phyloP scores from a whole-genome alignment of 805 yeast species.

The Zygosaccharomyces bailii region DNA sequence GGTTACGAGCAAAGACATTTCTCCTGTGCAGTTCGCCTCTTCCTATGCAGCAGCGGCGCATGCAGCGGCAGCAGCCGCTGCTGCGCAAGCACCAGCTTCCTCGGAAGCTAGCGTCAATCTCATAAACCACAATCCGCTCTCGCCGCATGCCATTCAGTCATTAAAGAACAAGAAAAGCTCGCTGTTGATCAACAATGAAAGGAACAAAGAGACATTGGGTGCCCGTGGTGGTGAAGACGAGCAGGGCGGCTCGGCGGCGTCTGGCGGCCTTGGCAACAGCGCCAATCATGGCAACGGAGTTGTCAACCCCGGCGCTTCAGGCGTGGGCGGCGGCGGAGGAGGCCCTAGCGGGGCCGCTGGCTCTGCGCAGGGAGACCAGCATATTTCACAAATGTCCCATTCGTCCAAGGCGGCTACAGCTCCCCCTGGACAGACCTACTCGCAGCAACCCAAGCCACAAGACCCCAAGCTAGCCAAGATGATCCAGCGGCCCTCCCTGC shows the following conservation, averaged over 20 bases:
- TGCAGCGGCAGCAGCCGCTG: slow-evolving; percentile 4
- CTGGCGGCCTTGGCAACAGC: too few species aligned
- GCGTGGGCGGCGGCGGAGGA: not conserved
- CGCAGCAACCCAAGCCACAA: slow-evolving; percentile 6
- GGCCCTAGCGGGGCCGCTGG: not conserved
- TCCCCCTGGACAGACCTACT: slow-evolving; percentile 10
- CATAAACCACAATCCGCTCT: slow-evolving; percentile 31
- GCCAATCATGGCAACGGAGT: too few species aligned
- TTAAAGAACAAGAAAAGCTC: slow-evolving; percentile 39
- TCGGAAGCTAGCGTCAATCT: slow-evolving; percentile 15
- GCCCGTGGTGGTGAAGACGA: not conserved
- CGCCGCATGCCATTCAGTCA: slow-evolving; percentile 29
- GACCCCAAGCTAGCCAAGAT: not conserved
- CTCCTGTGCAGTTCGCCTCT: slow-evolving; percentile 1
- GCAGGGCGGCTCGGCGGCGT: not conserved
- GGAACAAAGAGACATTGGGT: not conserved
- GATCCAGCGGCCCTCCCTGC: slow-evolving; percentile 26
- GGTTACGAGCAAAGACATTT: not conserved
- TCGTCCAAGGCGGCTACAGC: slow-evolving; percentile 13
- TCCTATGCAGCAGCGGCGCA: slow-evolving; percentile 3
- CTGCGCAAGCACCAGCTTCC: not conserved
- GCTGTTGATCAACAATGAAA: slow-evolving; percentile 20
- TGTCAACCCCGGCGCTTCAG: too few species aligned
- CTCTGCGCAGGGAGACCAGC: slow-evolving; percentile 2
- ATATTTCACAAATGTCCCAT: slow-evolving; percentile 9